These are phyloP conservation scores for Nevesoporus exiguus DNA, from an alignment of 768 basidiomycete genomes.

Conservation along the genomic window DNA sequence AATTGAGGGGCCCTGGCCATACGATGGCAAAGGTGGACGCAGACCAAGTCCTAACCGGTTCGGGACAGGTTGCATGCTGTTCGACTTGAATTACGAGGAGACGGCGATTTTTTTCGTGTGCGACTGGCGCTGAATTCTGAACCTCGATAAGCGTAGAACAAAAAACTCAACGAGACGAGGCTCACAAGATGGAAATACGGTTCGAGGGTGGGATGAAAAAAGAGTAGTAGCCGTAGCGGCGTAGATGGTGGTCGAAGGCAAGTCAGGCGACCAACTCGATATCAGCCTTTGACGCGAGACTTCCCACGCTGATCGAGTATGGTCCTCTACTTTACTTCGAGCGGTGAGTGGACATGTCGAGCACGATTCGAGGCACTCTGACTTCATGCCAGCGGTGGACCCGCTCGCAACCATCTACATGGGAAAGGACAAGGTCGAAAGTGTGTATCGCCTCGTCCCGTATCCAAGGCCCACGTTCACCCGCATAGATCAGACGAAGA, in stretches of 20 bases:
- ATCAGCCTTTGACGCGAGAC: not conserved
- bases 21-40: constrained; percentile 83
- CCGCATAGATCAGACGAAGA: constrained; percentile 74
- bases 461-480: constrained; percentile 14
- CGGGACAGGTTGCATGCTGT: constrained; percentile 57
- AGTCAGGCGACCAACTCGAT: not conserved
- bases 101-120: not conserved
- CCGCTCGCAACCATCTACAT: constrained; percentile 82
- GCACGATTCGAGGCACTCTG: not conserved
- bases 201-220: no score
- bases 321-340: constrained; percentile 65
- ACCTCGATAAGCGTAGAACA: not conserved
- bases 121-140: not conserved
- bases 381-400: constrained; percentile 41
- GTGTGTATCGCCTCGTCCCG: constrained; percentile 42
- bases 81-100: constrained; percentile 3
- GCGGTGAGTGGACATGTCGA: constrained; percentile 27
- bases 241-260: constrained; percentile 3
- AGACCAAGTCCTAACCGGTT: constrained; percentile 86
- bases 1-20: constrained; percentile 90
- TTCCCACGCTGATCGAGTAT: constrained; percentile 30
- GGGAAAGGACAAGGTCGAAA: constrained; percentile 97
- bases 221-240: no score
- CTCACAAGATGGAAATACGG: constrained; percentile 3
- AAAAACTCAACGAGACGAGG: not conserved